Evolutionary conservation across 1,284 basidiomycete species (phyloP), one percentile per base, ranked within the genome.

Genomic region (Sanghuangporus weigelae): DNA sequence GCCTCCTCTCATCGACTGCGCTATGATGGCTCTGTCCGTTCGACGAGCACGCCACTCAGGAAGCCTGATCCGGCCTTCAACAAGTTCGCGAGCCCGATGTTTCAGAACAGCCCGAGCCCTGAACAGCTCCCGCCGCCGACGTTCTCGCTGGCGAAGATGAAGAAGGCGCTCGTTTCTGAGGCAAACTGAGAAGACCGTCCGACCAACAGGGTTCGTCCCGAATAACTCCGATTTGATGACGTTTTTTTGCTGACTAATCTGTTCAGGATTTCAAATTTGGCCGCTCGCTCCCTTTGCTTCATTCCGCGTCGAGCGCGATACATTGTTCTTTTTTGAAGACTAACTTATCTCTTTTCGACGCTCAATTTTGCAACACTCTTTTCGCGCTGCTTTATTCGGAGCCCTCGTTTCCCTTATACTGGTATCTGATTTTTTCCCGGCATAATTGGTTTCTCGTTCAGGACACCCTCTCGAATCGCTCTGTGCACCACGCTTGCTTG

Each of bases 221-320:
- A 60, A 19, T 51, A 38, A 6, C 1, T 44, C 59, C 49, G 49
- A 23, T 3, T 8, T 14, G 1, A 51, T 53, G 35, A 50, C 31
- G 48, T 60, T 40, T 53, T 53, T 21, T 53, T 50, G 49, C 36
- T 53, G 53, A 31, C 21, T 11, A 31, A n/a, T 38, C 48, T 39
- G 7, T 39, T 36, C 19, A 21, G 54, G 39, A 8, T 26, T 48
- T 31, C 12, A 42, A 50, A 35, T 48, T 23, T 10, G 36, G 48
- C 44, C 23, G 8, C 35, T 21, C 31, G 26, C 26, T 31, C 48
- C 53, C 16, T 16, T 57, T 48, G 46, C 55, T 65, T 65, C 50
- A 50, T 66, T 60, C 57, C 65, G 65, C 62, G 65, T 66, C 65
- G 65, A 66, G 19, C 65, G 65, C 65, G 65, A 66, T 66, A 63